Evolutionary conservation across 768 basidiomycete species (phyloP).

Genomic region (Austroboletus eburneus): DNA sequence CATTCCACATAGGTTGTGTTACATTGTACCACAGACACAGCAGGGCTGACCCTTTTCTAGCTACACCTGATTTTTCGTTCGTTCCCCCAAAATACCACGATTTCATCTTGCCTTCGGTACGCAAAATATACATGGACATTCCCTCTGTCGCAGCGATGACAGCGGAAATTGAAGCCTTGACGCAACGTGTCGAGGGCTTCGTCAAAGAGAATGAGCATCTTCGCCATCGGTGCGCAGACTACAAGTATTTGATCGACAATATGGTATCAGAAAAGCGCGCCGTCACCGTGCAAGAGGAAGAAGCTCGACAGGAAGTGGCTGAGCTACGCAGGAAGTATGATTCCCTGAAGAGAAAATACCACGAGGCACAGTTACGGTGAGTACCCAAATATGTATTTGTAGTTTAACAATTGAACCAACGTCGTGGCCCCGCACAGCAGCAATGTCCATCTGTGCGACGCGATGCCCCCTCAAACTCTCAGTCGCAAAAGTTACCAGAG

Average conservation of each 20-base stretch:
- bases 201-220: conserved; percentile 41
- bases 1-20: conserved; percentile 53
- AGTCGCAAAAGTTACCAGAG: conserved; percentile 9
- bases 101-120: conserved; percentile 54
- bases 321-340: conserved; percentile 36
- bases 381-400: background rate
- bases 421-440: too few species aligned
- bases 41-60: conserved; percentile 24
- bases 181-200: conserved; percentile 36
- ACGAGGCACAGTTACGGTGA: conserved; percentile 15
- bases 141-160: conserved; percentile 21
- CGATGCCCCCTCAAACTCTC: conserved; percentile 2
- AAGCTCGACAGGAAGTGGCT: conserved; percentile 37
- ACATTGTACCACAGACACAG: background rate
- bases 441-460: too few species aligned
- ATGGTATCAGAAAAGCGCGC: conserved; percentile 31
- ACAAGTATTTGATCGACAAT: conserved; percentile 32
- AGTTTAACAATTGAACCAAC: background rate
- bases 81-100: conserved; percentile 58
- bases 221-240: conserved; percentile 40
- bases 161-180: conserved; percentile 35
- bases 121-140: conserved; percentile 50
- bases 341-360: conserved; percentile 25
- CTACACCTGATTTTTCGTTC: conserved; percentile 43
- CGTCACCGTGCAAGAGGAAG: conserved; percentile 28